phyloP scores from a whole-genome alignment of 73 alveolate genomes.

The Effrenium voratum region DNA sequence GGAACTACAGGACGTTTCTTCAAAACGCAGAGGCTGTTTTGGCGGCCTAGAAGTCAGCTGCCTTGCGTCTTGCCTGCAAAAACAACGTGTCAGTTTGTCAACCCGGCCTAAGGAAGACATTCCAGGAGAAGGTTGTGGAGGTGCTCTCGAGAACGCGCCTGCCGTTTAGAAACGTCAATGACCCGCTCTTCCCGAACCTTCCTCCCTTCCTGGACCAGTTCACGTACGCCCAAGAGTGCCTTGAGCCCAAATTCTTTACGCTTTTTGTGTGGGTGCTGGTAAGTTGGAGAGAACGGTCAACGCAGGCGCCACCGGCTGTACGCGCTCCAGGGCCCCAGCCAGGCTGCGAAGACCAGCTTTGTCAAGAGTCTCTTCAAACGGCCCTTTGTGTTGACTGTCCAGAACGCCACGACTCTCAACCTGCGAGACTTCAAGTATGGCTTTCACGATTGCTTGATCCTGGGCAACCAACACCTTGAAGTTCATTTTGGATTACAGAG shows the following conservation, averaged over 20 bases:
- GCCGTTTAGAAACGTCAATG: not conserved
- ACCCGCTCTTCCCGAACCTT: not conserved
- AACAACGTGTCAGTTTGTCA: not conserved
- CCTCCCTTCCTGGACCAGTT: not conserved
- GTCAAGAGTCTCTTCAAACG: not conserved
- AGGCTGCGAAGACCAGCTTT: not conserved
- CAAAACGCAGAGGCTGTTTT: not conserved
- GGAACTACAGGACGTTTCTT: not conserved
- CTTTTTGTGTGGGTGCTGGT: too few species aligned
- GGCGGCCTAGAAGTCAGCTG: not conserved
- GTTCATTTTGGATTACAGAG: not conserved
- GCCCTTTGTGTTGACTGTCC: not conserved
- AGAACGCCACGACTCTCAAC: not conserved
- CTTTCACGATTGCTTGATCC: not conserved
- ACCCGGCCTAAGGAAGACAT: not conserved
- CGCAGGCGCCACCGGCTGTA: not conserved
- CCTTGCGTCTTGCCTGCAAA: not conserved
- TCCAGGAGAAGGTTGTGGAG: too few species aligned
- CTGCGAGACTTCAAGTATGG: not conserved
- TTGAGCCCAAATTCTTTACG: too few species aligned
- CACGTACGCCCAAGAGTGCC: too few species aligned
- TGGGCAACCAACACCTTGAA: not conserved
- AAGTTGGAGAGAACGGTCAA: too few species aligned
- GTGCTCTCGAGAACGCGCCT: not conserved
- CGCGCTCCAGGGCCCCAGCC: not conserved